Conservation (phyloP, 108 stramenopile genomes). For the Tribonema minus region DNA sequence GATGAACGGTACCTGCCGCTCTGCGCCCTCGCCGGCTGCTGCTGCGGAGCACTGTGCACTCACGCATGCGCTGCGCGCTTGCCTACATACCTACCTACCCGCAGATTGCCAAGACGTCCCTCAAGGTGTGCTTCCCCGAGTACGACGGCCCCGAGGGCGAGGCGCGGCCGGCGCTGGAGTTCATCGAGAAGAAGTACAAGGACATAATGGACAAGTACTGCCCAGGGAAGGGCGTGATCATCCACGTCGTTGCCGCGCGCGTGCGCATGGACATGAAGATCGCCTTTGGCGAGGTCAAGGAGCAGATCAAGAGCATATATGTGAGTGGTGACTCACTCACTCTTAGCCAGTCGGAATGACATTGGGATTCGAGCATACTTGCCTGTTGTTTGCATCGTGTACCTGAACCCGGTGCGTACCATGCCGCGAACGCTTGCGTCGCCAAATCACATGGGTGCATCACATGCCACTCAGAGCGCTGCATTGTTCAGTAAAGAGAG, state of each 20-base stretch:
- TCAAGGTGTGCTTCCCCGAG: slow-evolving; percentile 51
- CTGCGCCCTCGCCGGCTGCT: too few relatives aligned
- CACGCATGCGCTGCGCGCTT: neutral
- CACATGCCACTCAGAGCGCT: too few relatives aligned
- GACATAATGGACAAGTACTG: slow-evolving; percentile 10
- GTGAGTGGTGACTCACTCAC: too few relatives aligned
- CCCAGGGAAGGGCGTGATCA: slow-evolving; percentile 35
- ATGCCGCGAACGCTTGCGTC: too few relatives aligned
- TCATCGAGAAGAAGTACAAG: slow-evolving; percentile 41
- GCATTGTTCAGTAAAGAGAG: too few relatives aligned
- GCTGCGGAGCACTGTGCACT: too few relatives aligned
- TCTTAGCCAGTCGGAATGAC: too few relatives aligned
- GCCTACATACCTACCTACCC: neutral
- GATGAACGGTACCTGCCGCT: too few relatives aligned
- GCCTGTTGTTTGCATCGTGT: too few relatives aligned
- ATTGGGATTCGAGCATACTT: too few relatives aligned
- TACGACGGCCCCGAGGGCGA: slow-evolving; percentile 50
- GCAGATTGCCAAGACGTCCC: slow-evolving; percentile 1
- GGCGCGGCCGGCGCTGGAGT: slow-evolving; percentile 35
- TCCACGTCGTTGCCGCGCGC: slow-evolving; percentile 42
- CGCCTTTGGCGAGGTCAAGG: slow-evolving; percentile 46
- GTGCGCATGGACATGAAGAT: slow-evolving; percentile 49
- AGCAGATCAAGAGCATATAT: slow-evolving; percentile 4
- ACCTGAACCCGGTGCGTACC: too few relatives aligned
- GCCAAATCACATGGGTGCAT: too few relatives aligned